phyloP scores from a whole-genome alignment of 345 rosid genomes.

The Citrus glauca region DNA sequence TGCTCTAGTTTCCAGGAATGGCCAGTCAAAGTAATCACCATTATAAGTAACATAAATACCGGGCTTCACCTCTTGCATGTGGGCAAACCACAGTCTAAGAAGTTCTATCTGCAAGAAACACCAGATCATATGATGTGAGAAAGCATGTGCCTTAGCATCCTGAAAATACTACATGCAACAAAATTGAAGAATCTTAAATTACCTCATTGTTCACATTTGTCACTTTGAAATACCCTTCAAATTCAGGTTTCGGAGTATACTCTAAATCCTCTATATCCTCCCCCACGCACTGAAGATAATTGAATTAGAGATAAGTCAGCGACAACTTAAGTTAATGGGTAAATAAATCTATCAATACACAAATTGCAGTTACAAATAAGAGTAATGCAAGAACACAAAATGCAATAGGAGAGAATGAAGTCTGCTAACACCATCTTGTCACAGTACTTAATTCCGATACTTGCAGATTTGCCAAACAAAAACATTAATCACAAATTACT shows the following conservation, averaged over 20 bases:
- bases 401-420: not conserved
- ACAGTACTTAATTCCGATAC: not conserved
- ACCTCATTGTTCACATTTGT: conserved; percentile 84
- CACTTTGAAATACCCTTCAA: conserved; percentile 85
- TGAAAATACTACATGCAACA: not conserved
- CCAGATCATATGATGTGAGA: not conserved
- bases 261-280: conserved; percentile 90
- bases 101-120: conserved; percentile 68
- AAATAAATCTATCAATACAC: not conserved
- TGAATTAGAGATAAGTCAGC: conserved; percentile 1
- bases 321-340: conserved; percentile 1
- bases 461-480: not conserved
- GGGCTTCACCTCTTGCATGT: conserved; percentile 93
- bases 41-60: conserved; percentile 94
- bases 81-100: conserved; percentile 77
- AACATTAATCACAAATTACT: not conserved
- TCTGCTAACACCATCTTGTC: not conserved
- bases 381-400: not conserved
- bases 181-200: conserved; percentile 16
- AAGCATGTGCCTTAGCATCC: not conserved
- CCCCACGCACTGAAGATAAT: conserved; percentile 72
- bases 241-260: conserved; percentile 97
- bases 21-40: conserved; percentile 98
- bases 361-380: not conserved
- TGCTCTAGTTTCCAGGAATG: conserved; percentile 92